Conservation (phyloP, 2,329 filamentous ascomycete species). For the Colletotrichum sp. region DNA sequence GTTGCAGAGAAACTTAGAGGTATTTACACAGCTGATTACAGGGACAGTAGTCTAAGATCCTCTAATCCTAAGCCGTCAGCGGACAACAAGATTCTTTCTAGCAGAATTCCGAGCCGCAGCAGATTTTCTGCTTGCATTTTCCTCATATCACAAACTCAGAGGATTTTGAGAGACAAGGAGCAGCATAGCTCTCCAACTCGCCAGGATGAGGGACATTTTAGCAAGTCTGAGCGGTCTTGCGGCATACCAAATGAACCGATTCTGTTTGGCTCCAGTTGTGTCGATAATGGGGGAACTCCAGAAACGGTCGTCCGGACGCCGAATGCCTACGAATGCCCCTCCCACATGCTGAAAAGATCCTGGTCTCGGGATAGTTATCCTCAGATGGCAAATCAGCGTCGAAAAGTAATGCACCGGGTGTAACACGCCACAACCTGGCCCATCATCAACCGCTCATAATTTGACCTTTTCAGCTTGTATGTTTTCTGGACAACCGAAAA, state of each 20-base stretch:
- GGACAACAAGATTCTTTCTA: background rate
- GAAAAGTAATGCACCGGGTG: background rate
- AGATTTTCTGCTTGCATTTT: background rate
- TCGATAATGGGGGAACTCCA: background rate
- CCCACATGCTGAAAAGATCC: background rate
- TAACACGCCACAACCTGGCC: background rate
- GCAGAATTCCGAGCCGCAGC: accelerated
- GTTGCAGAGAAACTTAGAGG: accelerated
- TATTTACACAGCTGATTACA: accelerated
- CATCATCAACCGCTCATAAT: too few relatives aligned
- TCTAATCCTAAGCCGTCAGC: background rate
- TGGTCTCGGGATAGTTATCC: accelerated
- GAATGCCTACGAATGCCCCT: background rate
- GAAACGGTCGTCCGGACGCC: background rate
- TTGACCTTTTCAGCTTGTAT: background rate
- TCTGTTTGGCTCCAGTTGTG: background rate
- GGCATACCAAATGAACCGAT: background rate
- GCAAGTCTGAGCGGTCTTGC: background rate
- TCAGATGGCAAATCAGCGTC: background rate
- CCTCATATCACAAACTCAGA: accelerated
- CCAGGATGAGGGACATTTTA: background rate
- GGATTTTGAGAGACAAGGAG: background rate
- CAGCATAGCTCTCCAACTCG: accelerated
- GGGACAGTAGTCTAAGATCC: background rate
- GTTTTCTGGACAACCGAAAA: background rate